A percentile compares a stretch with the other conserved stretches of the same genome.
phyloP scores from a whole-genome alignment of 169 alveolate genomes.

The Plasmodium gaboni region DNA sequence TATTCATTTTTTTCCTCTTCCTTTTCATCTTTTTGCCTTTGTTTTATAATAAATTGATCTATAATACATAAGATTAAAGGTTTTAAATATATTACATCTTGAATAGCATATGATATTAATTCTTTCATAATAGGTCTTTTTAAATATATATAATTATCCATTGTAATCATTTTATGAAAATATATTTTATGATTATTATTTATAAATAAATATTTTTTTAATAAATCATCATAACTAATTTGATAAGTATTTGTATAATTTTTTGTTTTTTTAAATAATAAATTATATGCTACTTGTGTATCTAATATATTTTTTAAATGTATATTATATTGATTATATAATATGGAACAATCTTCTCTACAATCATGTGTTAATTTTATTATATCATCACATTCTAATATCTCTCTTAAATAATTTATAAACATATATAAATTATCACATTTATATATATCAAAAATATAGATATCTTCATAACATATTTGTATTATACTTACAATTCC shows the following conservation, averaged over 20 bases:
- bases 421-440: constrained; percentile 46
- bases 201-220: constrained; percentile 43
- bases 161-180: constrained; percentile 58
- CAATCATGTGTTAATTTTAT: constrained; percentile 56
- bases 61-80: constrained; percentile 31
- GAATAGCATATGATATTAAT: constrained; percentile 46
- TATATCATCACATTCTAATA: constrained; percentile 19
- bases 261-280: constrained; percentile 36
- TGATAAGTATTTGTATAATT: constrained; percentile 29
- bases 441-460: constrained; percentile 52
- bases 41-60: neutral
- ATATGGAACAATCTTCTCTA: constrained; percentile 58
- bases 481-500: constrained; percentile 57
- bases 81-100: constrained; percentile 52
- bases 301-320: constrained; percentile 38
- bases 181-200: constrained; percentile 62
- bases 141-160: constrained; percentile 34
- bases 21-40: neutral
- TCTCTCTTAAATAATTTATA: constrained; percentile 21
- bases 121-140: constrained; percentile 58
- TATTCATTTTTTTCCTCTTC: neutral
- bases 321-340: constrained; percentile 43
- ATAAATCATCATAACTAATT: constrained; percentile 60
- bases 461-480: constrained; percentile 37
- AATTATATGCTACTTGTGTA: constrained; percentile 56